Base-by-base conservation (phyloP, 2,329 filamentous ascomycete genomes). In the Nigrospora sphaerica region DNA sequence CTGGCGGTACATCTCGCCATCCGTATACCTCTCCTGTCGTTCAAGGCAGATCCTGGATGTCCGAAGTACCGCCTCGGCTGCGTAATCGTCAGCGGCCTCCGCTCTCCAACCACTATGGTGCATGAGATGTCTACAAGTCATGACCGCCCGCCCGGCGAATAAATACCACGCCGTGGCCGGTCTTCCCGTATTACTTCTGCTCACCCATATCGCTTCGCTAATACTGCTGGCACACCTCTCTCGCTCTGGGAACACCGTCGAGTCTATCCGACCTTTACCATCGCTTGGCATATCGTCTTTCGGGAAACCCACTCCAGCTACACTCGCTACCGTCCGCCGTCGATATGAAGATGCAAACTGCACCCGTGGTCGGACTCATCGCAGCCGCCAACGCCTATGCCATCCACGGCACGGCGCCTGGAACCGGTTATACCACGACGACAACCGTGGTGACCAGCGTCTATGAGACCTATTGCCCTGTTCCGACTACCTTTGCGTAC, bases 401-500 rank as follows among this genome's bases (percentile, higher is more conserved):
- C 32, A 17, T 33, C 12, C 18, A 31, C 28, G 32, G 6, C 16
- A 32, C 28, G 12, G 14, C 32, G 12, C 32, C 9, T 14, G 42
- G 42, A 3, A 37, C 42, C 16, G 33, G 32, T 19, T 44, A 44
- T n/a, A 44, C 42, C 12, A 44, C 42, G 17, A 23, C 36, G n/a
- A n/a, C 36, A 23, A 44, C 42, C 17, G 13, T 44, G n/a, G 18
- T 44, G 23, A 44, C 42, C n/a, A 44, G 18, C 12, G 33, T 17
- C 18, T 44, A 37, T n/a, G 23, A 17, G 7, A 44, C 42, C 33
- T 44, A 44, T 33, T 44, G 42, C 42, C 33, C 42, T 59, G 58
- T 56, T 38, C 61, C 67, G 13, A 68, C 64, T 44, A 64, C 71
- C 32, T 63, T 67, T 47, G 56, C 65, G 32, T 62, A 64, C 55